A percentile compares a stretch with the other conserved stretches of the same genome.
These are phyloP conservation scores for Fennellomyces sp. DNA, from an alignment of 371 early-diverging fungal genomes.

Conservation along the genomic window DNA sequence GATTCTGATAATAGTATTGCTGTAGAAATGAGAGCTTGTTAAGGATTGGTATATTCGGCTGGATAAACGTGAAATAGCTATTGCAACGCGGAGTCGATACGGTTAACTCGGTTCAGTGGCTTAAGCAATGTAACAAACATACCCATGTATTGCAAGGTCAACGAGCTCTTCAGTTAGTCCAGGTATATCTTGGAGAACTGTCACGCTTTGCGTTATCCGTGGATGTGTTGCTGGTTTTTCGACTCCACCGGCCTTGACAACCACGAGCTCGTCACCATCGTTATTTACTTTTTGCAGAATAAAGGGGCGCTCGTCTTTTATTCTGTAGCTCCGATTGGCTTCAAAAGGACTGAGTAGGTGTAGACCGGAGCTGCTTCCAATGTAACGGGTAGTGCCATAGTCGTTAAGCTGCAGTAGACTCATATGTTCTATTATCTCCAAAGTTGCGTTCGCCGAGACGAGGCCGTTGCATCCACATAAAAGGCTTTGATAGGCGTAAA, in stretches of 20 bases:
- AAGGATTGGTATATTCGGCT: slow-evolving; percentile 28
- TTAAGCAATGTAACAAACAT: background rate
- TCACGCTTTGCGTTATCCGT: slow-evolving; percentile 10
- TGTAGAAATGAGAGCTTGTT: slow-evolving; percentile 44
- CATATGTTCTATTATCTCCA: background rate
- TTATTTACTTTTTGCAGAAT: slow-evolving; percentile 41
- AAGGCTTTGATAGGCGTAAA: too few species aligned
- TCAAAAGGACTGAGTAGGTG: slow-evolving; percentile 23
- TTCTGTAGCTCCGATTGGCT: background rate
- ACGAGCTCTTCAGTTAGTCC: slow-evolving; percentile 28
- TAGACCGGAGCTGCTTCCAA: slow-evolving; percentile 42
- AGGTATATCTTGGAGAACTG: slow-evolving; percentile 27
- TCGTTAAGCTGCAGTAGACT: slow-evolving; percentile 19
- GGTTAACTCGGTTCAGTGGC: too few species aligned
- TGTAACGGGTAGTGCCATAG: slow-evolving; percentile 38
- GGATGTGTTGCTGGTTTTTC: background rate
- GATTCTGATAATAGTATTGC: slow-evolving; percentile 41
- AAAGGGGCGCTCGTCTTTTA: background rate
- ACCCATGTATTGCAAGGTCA: slow-evolving; percentile 27
- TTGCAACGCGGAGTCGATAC: background rate
- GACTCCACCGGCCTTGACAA: slow-evolving; percentile 31
- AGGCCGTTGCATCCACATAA: too few species aligned
- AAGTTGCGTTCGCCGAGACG: background rate
- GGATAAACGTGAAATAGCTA: slow-evolving; percentile 41
- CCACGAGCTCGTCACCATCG: slow-evolving; percentile 37